Percentiles rank a stretch among this genome's conserved stretches.
phyloP scores from a whole-genome alignment of 441 rosid species.

The Eutrema salsugineum region DNA sequence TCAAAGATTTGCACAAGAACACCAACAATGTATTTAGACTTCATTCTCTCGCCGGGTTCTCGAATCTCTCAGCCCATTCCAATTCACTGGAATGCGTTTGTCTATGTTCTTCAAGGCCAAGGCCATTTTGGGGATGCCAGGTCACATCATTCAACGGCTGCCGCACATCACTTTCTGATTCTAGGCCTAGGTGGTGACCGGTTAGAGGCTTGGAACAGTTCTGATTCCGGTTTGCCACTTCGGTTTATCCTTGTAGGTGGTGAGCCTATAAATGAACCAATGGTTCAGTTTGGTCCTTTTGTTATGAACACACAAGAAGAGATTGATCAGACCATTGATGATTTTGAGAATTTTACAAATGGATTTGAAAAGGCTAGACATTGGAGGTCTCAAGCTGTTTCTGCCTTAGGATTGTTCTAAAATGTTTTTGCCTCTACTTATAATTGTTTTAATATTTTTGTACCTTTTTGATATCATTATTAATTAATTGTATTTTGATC shows the following conservation, averaged over 20 bases:
- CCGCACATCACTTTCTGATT: conserved; percentile 54
- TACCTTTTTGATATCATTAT: neutral
- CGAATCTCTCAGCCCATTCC: conserved; percentile 66
- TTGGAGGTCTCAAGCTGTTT: conserved; percentile 67
- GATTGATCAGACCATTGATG: conserved; percentile 68
- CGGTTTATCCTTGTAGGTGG: conserved; percentile 83
- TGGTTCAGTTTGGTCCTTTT: conserved; percentile 81
- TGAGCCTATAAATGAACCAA: conserved; percentile 71
- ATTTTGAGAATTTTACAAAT: conserved; percentile 62
- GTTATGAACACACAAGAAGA: conserved; percentile 93
- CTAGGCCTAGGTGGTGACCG: conserved; percentile 54
- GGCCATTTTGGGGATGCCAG: conserved; percentile 48
- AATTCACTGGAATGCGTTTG: conserved; percentile 62
- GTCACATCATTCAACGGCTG: conserved; percentile 24
- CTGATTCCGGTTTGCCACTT: conserved; percentile 42
- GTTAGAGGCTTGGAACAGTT: conserved; percentile 64
- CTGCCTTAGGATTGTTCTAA: conserved; percentile 40
- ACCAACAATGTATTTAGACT: conserved; percentile 87
- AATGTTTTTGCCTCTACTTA: neutral
- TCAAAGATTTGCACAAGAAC: conserved; percentile 76
- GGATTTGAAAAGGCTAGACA: conserved; percentile 87
- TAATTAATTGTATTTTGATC: neutral
- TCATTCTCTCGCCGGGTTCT: conserved; percentile 62
- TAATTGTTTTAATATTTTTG: neutral
- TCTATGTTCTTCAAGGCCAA: conserved; percentile 76